phyloP scores from a whole-genome alignment of 306 rosid genomes.

The Senna tora region DNA sequence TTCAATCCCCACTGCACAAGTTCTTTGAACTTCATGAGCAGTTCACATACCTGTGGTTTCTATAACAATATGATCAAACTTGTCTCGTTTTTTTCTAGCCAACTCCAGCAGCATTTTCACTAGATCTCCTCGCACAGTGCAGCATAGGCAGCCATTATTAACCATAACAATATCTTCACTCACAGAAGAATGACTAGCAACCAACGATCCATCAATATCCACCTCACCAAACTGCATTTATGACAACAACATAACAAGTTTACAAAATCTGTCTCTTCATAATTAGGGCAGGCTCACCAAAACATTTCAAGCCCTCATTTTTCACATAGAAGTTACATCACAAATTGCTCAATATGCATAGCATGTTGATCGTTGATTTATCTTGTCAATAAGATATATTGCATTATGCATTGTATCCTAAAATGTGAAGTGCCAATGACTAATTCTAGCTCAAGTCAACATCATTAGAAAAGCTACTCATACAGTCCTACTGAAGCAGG shows the following conservation, averaged over 20 bases:
- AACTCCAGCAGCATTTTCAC: conserved; percentile 86
- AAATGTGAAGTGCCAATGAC: neutral
- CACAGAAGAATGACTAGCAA: conserved; percentile 82
- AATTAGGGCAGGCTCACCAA: neutral
- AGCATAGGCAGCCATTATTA: conserved; percentile 91
- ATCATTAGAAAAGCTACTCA: neutral
- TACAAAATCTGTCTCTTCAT: conserved; percentile 1
- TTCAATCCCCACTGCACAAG: conserved; percentile 14
- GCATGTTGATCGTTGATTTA: neutral
- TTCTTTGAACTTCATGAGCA: conserved; percentile 18
- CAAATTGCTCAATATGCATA: conserved; percentile 12
- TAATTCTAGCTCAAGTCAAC: neutral
- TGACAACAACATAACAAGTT: conserved; percentile 1
- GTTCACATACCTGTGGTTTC: conserved; percentile 81
- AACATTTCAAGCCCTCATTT: neutral
- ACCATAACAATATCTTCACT: conserved; percentile 87
- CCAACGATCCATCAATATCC: conserved; percentile 92
- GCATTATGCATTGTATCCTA: neutral
- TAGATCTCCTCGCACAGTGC: conserved; percentile 91
- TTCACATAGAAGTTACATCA: neutral
- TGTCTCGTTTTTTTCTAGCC: conserved; percentile 70
- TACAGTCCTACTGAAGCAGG: neutral
- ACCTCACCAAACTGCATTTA: conserved; percentile 94
- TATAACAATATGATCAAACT: conserved; percentile 84
- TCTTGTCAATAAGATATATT: neutral